Evolutionary conservation across 2,329 filamentous ascomycete species (phyloP).

Genomic region (Beauveria brongniartii): DNA sequence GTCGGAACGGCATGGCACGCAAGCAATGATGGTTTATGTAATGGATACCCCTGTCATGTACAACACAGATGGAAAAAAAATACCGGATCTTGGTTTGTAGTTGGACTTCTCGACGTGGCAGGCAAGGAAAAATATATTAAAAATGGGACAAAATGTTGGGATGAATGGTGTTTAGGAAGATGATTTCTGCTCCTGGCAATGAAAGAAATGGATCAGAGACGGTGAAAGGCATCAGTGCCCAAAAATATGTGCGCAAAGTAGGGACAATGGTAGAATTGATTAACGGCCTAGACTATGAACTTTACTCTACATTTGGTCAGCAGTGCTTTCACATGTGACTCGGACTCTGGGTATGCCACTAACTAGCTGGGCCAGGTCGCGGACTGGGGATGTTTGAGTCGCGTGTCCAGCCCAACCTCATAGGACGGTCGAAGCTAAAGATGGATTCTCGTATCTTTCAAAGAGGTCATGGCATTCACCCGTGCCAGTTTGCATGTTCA

Average conservation of each 20-base stretch:
- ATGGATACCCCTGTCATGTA: slow-evolving; percentile 6
- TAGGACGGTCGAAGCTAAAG: neutral
- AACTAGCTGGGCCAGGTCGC: neutral
- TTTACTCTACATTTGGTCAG: neutral
- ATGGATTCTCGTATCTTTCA: too few relatives aligned
- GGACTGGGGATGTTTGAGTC: neutral
- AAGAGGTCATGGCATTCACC: too few relatives aligned
- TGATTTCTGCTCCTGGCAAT: neutral
- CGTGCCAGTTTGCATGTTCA: too few relatives aligned
- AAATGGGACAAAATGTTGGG: neutral
- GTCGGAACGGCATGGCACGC: neutral
- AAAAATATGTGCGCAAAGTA: neutral
- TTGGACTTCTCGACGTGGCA: neutral
- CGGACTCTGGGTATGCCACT: neutral
- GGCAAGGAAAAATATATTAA: neutral
- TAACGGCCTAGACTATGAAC: neutral
- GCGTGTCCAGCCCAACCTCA: neutral
- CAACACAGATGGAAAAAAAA: neutral
- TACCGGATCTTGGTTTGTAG: neutral
- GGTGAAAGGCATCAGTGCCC: neutral
- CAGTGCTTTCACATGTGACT: slow-evolving; percentile 5
- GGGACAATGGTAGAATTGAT: neutral
- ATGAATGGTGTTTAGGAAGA: neutral
- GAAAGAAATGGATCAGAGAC: neutral
- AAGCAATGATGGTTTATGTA: slow-evolving; percentile 1